phyloP scores from a whole-genome alignment of 1,284 basidiomycete species.

The Cystobasidium pallidum region DNA sequence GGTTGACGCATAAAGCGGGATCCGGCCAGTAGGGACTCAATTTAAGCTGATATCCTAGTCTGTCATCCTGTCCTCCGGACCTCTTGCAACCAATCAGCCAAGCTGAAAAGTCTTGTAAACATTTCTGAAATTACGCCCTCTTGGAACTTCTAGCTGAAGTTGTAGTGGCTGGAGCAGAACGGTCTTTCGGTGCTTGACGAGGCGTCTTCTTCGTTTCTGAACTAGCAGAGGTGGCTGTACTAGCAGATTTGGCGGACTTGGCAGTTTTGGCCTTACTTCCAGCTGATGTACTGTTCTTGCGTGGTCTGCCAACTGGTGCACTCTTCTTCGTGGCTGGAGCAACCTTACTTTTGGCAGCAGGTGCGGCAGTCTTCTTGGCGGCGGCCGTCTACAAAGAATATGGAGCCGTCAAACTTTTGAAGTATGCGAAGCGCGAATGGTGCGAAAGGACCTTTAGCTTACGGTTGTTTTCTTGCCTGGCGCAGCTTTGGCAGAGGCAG shows the following conservation, averaged over 20 bases:
- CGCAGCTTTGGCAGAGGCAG: conserved; percentile 32
- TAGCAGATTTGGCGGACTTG: background rate
- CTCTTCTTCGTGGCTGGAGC: conserved; percentile 18
- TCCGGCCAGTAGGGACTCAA: too few relatives aligned
- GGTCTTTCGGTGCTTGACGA: conserved; percentile 38
- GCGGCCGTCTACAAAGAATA: background rate
- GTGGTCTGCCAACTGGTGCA: background rate
- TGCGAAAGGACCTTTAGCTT: background rate
- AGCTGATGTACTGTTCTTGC: too few relatives aligned
- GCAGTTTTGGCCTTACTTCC: conserved; percentile 36
- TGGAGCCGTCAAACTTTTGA: background rate
- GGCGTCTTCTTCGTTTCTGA: conserved; percentile 28
- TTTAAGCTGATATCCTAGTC: too few relatives aligned
- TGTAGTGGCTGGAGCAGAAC: conserved; percentile 21
- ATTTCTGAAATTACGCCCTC: conserved; percentile 32
- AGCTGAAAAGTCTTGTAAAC: conserved; percentile 32
- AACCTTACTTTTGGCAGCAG: conserved; percentile 20
- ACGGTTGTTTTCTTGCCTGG: conserved; percentile 38
- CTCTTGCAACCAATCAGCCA: conserved; percentile 1
- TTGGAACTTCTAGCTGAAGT: conserved; percentile 28
- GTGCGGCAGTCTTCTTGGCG: conserved; percentile 34
- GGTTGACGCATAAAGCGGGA: too few relatives aligned
- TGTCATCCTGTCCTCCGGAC: too few relatives aligned
- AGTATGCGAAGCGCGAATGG: too few relatives aligned
- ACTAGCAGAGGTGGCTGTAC: background rate